A percentile compares a stretch with the other conserved stretches of the same genome.
Evolutionary conservation across 2,329 filamentous ascomycete genomes (phyloP).

Genomic region (Ascochyta rabiei): DNA sequence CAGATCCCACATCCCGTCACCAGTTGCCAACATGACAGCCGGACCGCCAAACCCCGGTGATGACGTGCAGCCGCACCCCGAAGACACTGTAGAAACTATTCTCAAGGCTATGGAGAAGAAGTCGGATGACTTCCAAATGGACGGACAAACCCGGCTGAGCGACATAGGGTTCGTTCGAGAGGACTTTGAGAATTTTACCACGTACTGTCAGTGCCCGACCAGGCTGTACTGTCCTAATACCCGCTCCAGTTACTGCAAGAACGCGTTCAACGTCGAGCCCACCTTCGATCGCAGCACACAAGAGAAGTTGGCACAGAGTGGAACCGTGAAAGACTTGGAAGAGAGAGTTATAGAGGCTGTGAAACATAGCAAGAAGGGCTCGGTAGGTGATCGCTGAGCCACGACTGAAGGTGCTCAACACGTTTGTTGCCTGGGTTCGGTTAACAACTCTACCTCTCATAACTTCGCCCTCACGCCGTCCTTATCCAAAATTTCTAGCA

Average conservation of each 20-base stretch:
- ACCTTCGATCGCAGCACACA: constrained; percentile 4
- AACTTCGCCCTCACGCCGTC: constrained; percentile 17
- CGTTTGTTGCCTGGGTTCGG: background rate
- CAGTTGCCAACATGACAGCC: background rate
- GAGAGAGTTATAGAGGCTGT: constrained; percentile 3
- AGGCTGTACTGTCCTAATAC: background rate
- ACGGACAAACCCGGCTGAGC: constrained; percentile 2
- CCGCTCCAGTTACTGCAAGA: constrained; percentile 3
- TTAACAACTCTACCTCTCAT: background rate
- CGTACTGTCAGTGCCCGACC: background rate
- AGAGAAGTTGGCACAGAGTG: constrained; percentile 7
- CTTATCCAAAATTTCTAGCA: constrained; percentile 33
- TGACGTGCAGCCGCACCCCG: background rate
- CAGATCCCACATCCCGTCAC: background rate
- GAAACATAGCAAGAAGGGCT: background rate
- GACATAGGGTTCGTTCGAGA: constrained; percentile 8
- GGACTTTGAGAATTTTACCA: constrained; percentile 9
- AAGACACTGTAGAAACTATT: constrained; percentile 7
- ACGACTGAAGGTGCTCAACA: background rate
- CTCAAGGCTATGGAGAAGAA: constrained; percentile 17
- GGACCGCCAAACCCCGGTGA: constrained; percentile 2
- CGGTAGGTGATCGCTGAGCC: constrained; percentile 1
- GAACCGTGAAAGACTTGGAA: constrained; percentile 7
- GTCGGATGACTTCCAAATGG: constrained; percentile 1
- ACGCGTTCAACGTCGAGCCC: constrained; percentile 10